These are phyloP conservation scores for Fusarium tupiense DNA, from an alignment of 2,329 filamentous ascomycete species.

Conservation along the genomic window DNA sequence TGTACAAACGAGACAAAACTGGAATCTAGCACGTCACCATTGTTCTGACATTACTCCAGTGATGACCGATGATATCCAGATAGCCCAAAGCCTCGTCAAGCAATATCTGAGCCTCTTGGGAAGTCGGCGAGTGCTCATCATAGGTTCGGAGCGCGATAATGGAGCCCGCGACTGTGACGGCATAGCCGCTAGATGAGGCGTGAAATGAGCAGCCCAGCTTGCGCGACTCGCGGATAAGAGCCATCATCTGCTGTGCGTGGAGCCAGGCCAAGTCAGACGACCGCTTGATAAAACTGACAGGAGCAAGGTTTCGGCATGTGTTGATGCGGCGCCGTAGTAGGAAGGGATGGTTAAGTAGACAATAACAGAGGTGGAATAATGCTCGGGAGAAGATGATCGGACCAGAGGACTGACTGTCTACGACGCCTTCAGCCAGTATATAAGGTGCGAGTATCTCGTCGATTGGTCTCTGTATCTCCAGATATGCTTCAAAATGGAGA, in stretches of 20 bases:
- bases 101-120: neutral
- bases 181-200: neutral
- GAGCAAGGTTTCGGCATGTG: neutral
- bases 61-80: neutral
- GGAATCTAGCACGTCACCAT: neutral
- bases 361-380: neutral
- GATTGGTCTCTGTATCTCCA: neutral
- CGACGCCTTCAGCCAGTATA: neutral
- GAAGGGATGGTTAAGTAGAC: neutral
- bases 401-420: neutral
- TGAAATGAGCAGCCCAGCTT: neutral
- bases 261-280: neutral
- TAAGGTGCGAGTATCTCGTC: neutral
- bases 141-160: neutral
- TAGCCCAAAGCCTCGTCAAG: neutral
- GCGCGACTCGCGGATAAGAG: neutral
- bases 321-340: neutral
- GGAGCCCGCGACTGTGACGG: neutral
- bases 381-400: neutral
- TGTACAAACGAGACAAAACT: too few relatives aligned
- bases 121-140: neutral
- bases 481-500: neutral
- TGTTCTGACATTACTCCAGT: neutral
- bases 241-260: neutral
- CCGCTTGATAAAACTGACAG: neutral